Evolutionary conservation across 2,329 filamentous ascomycete species (phyloP), one percentile per base, ranked within the genome.

Genomic region (Epichloe typhina): DNA sequence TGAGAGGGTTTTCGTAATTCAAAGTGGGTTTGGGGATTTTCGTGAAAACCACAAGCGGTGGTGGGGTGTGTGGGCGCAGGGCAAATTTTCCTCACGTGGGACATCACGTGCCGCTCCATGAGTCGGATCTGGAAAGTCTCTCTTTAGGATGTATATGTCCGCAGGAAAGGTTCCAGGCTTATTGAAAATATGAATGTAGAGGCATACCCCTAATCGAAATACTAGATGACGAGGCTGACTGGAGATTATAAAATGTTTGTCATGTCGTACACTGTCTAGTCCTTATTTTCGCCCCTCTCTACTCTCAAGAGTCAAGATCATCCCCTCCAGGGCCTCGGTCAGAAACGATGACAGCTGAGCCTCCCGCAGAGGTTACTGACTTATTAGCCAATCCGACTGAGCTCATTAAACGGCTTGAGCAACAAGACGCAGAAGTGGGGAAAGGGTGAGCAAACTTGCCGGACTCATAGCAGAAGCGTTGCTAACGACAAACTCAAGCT

Each of bases 381-480:
- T 57, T 66, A 55, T 58, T 68, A 56, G 62, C 61, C 59, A 68
- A 65, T 53, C 66, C 67, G 35, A 61, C 57, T 49, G 63, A 66
- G 53, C 54, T 68, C 38, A 57, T 65, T 51, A 64, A 66, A 64
- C 73, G 71, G 71, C 62, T 74, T 44, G 71, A 73, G 54, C 61
- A 58, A n/a, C 66, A 71, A 47, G 58, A 64, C 33, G 55, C 50
- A 51, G 56, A 62, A 46, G 55, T 53, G 11, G 69, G 71, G 54
- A 45, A 56, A 57, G 62, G 60, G 72, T 73, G 61, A 60, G 67
- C 58, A 55, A 52, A 46, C 31, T 5, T 44, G 7, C 50, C 50
- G 38, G 43, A 50, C n/a, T 44, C 11, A 19, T 38, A 15, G 3
- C 23, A 4, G 15, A 12, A 33, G 15, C 26, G 4, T 40, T 49